Percentiles rank a stretch among this genome's conserved stretches.
phyloP scores from a whole-genome alignment of 1,284 basidiomycete genomes.

The Cystobasidium slooffiae region DNA sequence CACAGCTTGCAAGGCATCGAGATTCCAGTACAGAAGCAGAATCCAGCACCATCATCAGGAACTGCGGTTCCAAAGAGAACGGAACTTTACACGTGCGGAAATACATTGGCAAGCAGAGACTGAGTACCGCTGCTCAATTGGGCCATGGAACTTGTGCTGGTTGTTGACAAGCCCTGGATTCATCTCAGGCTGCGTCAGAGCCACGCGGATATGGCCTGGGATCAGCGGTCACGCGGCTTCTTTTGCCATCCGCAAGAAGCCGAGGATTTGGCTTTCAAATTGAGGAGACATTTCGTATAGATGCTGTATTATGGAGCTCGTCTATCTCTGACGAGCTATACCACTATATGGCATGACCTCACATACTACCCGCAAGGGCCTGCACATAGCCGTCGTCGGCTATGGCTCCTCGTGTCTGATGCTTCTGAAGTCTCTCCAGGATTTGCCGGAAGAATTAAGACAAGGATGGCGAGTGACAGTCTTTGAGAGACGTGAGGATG shows the following conservation, averaged over 20 bases:
- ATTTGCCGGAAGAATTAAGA: conserved; percentile 35
- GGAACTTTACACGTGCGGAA: too few species aligned
- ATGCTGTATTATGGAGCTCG: background rate
- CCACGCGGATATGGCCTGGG: background rate
- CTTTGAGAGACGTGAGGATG: conserved; percentile 36
- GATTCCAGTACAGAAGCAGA: too few species aligned
- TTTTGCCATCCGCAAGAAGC: conserved; percentile 3
- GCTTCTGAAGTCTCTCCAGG: conserved; percentile 32
- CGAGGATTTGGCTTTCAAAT: background rate
- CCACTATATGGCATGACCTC: background rate
- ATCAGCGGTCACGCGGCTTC: background rate
- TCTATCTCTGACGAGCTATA: background rate
- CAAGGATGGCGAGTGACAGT: conserved; percentile 29
- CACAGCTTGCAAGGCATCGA: too few species aligned
- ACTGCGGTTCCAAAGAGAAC: too few species aligned
- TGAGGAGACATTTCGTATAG: background rate
- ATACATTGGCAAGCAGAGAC: too few species aligned
- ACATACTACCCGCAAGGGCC: background rate
- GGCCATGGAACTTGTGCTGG: too few species aligned
- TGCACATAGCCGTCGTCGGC: conserved; percentile 37
- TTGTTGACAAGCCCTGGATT: too few species aligned
- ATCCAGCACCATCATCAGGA: too few species aligned
- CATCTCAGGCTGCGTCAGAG: too few species aligned
- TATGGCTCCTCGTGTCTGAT: conserved; percentile 31
- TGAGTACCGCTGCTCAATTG: too few species aligned